phyloP scores from a whole-genome alignment of 192 early-diverging fungal species.

The Coemansia sp. region DNA sequence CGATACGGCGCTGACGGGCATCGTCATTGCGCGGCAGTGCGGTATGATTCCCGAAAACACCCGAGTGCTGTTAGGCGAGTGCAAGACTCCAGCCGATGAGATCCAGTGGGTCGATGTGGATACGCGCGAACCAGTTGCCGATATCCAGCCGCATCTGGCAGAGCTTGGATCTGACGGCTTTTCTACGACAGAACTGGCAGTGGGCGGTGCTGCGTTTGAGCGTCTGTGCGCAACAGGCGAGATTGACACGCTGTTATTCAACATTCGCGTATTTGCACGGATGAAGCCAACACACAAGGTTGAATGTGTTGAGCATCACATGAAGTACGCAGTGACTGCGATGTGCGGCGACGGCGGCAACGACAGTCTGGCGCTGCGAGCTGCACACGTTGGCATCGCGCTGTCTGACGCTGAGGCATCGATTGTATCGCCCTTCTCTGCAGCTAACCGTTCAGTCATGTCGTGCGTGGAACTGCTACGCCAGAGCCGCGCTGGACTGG shows the following conservation, averaged over 20 bases:
- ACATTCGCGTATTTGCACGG: constrained; percentile 75
- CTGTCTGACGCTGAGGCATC: constrained; percentile 78
- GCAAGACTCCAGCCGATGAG: constrained; percentile 38
- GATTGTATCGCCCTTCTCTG: constrained; percentile 80
- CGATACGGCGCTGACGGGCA: constrained; percentile 74
- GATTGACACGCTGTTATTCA: constrained; percentile 59
- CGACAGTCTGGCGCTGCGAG: constrained; percentile 80
- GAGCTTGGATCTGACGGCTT: constrained; percentile 22
- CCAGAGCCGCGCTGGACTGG: constrained; percentile 60
- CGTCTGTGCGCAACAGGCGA: constrained; percentile 45
- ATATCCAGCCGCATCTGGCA: constrained; percentile 16
- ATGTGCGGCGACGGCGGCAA: constrained; percentile 90
- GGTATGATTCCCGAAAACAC: constrained; percentile 22
- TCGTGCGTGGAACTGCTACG: constrained; percentile 61
- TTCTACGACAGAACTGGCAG: constrained; percentile 61
- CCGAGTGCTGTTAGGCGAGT: constrained; percentile 56
- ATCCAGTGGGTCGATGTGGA: constrained; percentile 65
- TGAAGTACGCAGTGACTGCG: constrained; percentile 71
- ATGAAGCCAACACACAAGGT: constrained; percentile 80
- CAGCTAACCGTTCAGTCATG: constrained; percentile 61
- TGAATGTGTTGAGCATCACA: constrained; percentile 70
- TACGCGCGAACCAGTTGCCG: constrained; percentile 36
- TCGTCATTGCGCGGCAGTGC: constrained; percentile 65
- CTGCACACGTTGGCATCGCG: constrained; percentile 77
- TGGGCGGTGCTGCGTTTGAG: constrained; percentile 70